phyloP scores from a whole-genome alignment of 345 rosid species.

The rapeseed (Brassica napus) region Da-Ae NC_063435.1:12434001-12434500 shows the following conservation, averaged over 20 bases:
- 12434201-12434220: neutral
- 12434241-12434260: neutral
- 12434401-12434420: neutral
- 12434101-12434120: neutral
- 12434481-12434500: neutral
- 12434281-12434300: neutral
- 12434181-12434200: neutral
- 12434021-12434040: neutral
- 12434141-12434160: neutral
- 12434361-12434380: neutral
- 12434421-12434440: neutral
- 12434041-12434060: slow-evolving; percentile 5
- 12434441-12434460: neutral
- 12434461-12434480: neutral
- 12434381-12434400: neutral
- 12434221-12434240: neutral
- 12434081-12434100: slow-evolving; percentile 7
- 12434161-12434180: neutral
- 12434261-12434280: neutral
- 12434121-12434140: neutral
- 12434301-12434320: neutral
- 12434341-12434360: too few species aligned
- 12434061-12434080: slow-evolving; percentile 5
- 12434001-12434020: neutral
- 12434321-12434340: too few species aligned